Evolutionary conservation across 2,329 filamentous ascomycete genomes (phyloP).

Genomic region (Phyllosticta paracitricarpa): DNA sequence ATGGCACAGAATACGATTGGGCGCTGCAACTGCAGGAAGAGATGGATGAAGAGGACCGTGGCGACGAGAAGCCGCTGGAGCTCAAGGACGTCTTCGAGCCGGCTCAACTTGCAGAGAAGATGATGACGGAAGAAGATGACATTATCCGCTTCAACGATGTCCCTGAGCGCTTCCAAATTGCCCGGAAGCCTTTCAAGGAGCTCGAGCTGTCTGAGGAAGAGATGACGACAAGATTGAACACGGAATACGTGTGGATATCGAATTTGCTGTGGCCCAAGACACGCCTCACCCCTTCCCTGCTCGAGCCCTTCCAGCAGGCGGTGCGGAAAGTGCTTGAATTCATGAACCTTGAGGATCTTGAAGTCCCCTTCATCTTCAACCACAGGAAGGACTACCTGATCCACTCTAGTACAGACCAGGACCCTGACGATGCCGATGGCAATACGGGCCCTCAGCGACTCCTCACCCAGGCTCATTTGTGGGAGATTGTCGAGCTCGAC

Average conservation of each 20-base stretch:
- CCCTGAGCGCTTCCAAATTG: constrained; percentile 88
- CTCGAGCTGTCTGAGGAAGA: constrained; percentile 73
- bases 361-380: constrained; percentile 96
- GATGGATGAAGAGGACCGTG: constrained; percentile 64
- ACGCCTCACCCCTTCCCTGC: constrained; percentile 58
- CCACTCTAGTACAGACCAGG: constrained; percentile 60
- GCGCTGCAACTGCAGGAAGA: constrained; percentile 82
- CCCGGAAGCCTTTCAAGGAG: constrained; percentile 78
- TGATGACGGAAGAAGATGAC: constrained; percentile 93
- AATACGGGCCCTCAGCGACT: constrained; percentile 75
- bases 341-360: constrained; percentile 86
- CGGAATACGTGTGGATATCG: constrained; percentile 88
- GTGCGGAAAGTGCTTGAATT: constrained; percentile 91
- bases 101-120: constrained; percentile 84
- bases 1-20: constrained; percentile 93
- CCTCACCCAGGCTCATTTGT: constrained; percentile 83
- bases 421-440: constrained; percentile 56
- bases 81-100: constrained; percentile 98
- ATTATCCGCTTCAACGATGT: constrained; percentile 79
- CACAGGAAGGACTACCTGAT: constrained; percentile 97
- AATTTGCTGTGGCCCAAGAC: constrained; percentile 86
- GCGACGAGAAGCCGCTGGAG: constrained; percentile 75
- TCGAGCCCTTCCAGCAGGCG: constrained; percentile 74
- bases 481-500: constrained; percentile 90
- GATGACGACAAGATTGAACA: constrained; percentile 50